Evolutionary conservation across 2,329 filamentous ascomycete genomes (phyloP), one percentile per base, ranked within the genome.

Genomic region (Cladophialophora chaetospira): DNA sequence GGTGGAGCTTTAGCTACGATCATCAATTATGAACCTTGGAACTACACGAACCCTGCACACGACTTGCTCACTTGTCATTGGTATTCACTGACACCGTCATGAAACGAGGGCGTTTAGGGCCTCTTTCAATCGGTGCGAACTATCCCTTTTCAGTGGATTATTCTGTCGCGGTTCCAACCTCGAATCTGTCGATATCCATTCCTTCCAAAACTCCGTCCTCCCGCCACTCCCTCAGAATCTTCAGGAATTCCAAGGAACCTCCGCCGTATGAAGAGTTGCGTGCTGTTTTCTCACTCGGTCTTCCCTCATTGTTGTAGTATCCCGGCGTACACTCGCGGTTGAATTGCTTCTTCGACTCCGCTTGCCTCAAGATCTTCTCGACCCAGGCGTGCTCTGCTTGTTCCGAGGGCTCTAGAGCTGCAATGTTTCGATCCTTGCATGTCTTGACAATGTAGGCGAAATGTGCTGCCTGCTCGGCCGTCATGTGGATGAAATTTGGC

Each of bases 291-390:
- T 26, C n/a, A 21, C 36, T 53, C 15, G 31, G 49, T 3, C 9
- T 46, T 11, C 51, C 59, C 29, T 61, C 59, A 23, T 61, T 49
- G 21, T 58, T 61, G 36, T 53, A 59, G 36, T 58, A 61, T 3
- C 60, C 53, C 1, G 60, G 60, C 4, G 60, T 62, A 48, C 60
- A 62, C 29, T 57, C 56, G 15, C 38, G 33, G 13, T 52, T 15
- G 48, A 60, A 62, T 8, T 36, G n/a, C 9, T 21, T 3, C 23
- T 48, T 19, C 23, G 47, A 19, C 15, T 47, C 38, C 5, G 11
- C 43, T 13, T 60, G 25, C 5, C 40, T 28, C 3, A 57, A 33
- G 19, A 60, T 57, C 2, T 40, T 57, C 13, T 54, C 13, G 8
- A 53, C 52, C 60, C 60, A 62, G n/a, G 44, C 44, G 2, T 60